Evolutionary conservation across 805 yeast genomes (phyloP).

Genomic region (Jamesozyma hellenica): DNA sequence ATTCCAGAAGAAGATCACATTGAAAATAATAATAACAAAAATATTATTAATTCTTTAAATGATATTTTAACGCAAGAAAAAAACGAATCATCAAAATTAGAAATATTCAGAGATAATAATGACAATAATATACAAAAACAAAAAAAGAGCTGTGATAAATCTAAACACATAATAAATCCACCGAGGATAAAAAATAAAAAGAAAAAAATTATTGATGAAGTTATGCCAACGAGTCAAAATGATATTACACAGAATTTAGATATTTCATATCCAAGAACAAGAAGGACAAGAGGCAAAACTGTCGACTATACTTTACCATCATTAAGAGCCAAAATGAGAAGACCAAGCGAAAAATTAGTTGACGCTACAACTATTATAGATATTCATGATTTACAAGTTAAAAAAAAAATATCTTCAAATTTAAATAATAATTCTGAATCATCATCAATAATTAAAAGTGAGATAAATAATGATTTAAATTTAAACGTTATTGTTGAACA

Average conservation of each 20-base stretch:
- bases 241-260: slow-evolving; percentile 14
- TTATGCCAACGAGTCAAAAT: slow-evolving; percentile 29
- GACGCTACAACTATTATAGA: slow-evolving; percentile 44
- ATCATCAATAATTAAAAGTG: neutral
- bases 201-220: slow-evolving; percentile 30
- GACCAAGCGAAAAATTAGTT: slow-evolving; percentile 48
- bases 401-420: neutral
- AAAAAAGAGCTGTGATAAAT: neutral
- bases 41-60: neutral
- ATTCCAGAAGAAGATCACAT: slow-evolving; percentile 24
- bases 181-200: slow-evolving; percentile 19
- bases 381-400: slow-evolving; percentile 29
- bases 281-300: slow-evolving; percentile 45
- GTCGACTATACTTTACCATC: slow-evolving; percentile 64
- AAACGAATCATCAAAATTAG: slow-evolving; percentile 15
- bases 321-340: slow-evolving; percentile 55
- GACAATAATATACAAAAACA: neutral
- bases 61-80: neutral
- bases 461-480: neutral
- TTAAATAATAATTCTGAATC: slow-evolving; percentile 6
- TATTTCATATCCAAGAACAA: slow-evolving; percentile 19
- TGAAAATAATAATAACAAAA: neutral
- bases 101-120: slow-evolving; percentile 17
- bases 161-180: slow-evolving; percentile 27
- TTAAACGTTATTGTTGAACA: too few species aligned